Percentiles rank a stretch among this genome's conserved stretches.
Evolutionary conservation across 139 green algal genomes (phyloP).

Genomic region (Micromonas pusilla): DNA sequence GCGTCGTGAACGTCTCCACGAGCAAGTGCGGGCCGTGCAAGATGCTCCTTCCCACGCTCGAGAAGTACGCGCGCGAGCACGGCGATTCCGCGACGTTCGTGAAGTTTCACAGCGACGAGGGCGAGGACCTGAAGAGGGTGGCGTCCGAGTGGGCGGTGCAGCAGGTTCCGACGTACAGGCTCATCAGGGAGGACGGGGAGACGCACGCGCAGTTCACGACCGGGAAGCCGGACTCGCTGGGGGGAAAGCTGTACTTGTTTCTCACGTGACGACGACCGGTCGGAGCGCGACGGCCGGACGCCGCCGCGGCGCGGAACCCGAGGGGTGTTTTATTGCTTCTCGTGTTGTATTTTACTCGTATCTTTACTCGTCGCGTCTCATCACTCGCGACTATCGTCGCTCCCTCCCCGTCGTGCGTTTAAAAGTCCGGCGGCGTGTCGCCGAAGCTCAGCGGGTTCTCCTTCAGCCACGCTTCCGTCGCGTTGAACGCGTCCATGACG

Average conservation of each 20-base stretch:
- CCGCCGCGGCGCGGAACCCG: no score
- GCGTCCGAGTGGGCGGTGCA: neutral
- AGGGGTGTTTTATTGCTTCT: no score
- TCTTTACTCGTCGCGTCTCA: no score
- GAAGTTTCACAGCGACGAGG: neutral
- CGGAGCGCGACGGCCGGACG: no score
- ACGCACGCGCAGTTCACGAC: neutral
- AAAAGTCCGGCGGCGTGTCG: no score
- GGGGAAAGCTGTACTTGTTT: neutral
- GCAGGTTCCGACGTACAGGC: neutral
- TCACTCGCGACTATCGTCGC: no score
- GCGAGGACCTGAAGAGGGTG: neutral
- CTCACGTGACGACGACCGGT: neutral
- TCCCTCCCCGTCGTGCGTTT: no score
- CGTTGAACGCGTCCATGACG: no score
- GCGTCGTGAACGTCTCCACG: neutral
- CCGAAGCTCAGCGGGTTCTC: no score
- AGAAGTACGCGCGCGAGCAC: neutral
- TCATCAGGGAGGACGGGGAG: neutral
- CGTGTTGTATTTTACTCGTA: no score
- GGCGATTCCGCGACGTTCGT: neutral
- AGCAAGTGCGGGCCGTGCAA: neutral
- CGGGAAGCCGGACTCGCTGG: neutral
- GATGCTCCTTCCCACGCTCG: neutral
- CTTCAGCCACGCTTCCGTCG: no score